A percentile compares a stretch with the other conserved stretches of the same genome.
Conservation (phyloP, 371 early-diverging fungal species). For the Quaeritorhiza haematococci region DNA sequence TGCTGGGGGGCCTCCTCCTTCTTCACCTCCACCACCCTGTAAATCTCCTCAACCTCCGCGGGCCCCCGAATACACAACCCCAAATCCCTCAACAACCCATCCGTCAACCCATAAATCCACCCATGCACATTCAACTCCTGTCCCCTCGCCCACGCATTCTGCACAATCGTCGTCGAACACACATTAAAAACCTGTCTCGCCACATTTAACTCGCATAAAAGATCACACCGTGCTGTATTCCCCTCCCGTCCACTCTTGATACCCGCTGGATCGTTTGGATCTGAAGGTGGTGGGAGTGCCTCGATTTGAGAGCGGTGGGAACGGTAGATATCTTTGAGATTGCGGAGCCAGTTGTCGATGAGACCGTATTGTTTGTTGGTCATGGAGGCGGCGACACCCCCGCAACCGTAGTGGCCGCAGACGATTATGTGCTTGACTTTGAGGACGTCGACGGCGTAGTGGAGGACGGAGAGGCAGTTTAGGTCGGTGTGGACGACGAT, state of each 20-base stretch:
- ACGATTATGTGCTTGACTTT: slow-evolving; percentile 90
- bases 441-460: slow-evolving; percentile 87
- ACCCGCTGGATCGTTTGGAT: no score
- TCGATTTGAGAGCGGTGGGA: slow-evolving; percentile 49
- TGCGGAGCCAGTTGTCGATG: slow-evolving; percentile 71
- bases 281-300: no score
- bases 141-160: slow-evolving; percentile 70
- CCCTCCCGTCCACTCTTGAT: no score
- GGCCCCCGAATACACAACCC: slow-evolving; percentile 1
- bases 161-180: slow-evolving; percentile 68
- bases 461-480: slow-evolving; percentile 78
- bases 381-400: neutral
- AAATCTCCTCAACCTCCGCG: no score
- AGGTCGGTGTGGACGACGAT: slow-evolving; percentile 67
- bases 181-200: slow-evolving; percentile 20
- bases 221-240: slow-evolving; percentile 6
- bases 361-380: slow-evolving; percentile 35
- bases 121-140: slow-evolving; percentile 70
- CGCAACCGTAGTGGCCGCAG: slow-evolving; percentile 48
- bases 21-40: no score
- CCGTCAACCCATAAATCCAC: slow-evolving; percentile 56
- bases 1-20: no score
- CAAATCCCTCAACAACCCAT: slow-evolving; percentile 1
- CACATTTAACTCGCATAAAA: slow-evolving; percentile 14
- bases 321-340: slow-evolving; percentile 70